Percentiles rank a stretch among this genome's conserved stretches.
These are phyloP conservation scores for Xylaria flabelliformis DNA, from an alignment of 495 filamentous ascomycete species.

Conservation along the genomic window DNA sequence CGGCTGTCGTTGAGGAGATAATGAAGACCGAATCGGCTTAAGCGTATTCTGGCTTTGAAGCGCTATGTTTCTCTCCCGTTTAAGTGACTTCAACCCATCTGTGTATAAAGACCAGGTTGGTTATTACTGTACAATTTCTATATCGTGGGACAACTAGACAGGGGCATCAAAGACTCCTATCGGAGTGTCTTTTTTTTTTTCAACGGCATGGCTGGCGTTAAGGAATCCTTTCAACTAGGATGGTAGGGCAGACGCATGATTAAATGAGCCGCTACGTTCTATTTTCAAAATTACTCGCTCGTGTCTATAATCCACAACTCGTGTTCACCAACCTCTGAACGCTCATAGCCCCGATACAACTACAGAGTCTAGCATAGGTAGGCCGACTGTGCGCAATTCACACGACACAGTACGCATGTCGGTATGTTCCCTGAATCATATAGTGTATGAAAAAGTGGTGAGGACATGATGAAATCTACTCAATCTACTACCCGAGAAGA, in stretches of 20 bases:
- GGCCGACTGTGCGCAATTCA: background rate
- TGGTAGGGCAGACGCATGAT: background rate
- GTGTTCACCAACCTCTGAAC: background rate
- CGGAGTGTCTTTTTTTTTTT: background rate
- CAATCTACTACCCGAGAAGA: background rate
- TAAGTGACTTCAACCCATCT: background rate
- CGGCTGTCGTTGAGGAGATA: slow-evolving; percentile 34
- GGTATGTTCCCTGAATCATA: slow-evolving; percentile 4
- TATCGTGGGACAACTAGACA: background rate
- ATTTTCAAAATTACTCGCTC: background rate
- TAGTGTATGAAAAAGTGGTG: background rate
- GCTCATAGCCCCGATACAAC: background rate
- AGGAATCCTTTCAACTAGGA: slow-evolving; percentile 31
- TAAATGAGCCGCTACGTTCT: background rate
- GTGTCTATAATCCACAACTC: background rate
- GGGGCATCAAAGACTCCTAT: background rate
- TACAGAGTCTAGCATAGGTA: background rate
- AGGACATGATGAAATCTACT: background rate
- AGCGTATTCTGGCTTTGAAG: background rate
- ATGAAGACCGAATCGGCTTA: slow-evolving; percentile 25
- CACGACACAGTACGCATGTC: background rate
- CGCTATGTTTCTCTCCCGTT: background rate
- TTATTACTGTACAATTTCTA: slow-evolving; percentile 6
- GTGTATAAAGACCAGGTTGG: background rate
- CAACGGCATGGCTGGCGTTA: slow-evolving; percentile 16